These are phyloP conservation scores for Trichoderma aggressivum DNA, from an alignment of 2,329 filamentous ascomycete species.

Conservation along the genomic window DNA sequence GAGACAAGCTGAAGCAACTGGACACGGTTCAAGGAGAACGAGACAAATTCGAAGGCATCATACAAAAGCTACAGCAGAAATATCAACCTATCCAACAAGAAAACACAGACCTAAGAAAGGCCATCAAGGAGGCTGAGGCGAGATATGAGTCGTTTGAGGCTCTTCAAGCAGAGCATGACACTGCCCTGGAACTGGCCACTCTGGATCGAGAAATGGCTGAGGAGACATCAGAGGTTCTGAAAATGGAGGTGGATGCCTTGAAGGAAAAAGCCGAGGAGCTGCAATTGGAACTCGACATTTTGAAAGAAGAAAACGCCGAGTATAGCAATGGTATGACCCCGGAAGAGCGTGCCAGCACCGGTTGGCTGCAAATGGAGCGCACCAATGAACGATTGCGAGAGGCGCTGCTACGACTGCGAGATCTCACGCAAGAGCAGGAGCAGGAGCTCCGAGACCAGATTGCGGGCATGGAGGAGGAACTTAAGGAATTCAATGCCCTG, in stretches of 20 bases:
- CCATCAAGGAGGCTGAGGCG: constrained; percentile 71
- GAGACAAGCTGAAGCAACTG: constrained; percentile 76
- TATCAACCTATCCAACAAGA: constrained; percentile 83
- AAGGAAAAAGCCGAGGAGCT: constrained; percentile 78
- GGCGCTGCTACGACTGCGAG: constrained; percentile 77
- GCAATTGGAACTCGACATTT: constrained; percentile 80
- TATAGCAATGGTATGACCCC: constrained; percentile 79
- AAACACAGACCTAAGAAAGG: constrained; percentile 69
- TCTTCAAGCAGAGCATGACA: constrained; percentile 79
- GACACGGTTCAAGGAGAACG: constrained; percentile 73
- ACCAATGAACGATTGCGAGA: constrained; percentile 85
- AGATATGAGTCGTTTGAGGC: constrained; percentile 65
- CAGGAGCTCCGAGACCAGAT: constrained; percentile 73
- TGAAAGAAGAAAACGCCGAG: constrained; percentile 83
- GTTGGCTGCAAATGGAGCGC: constrained; percentile 88
- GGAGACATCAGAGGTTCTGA: constrained; percentile 79
- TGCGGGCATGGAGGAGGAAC: constrained; percentile 67
- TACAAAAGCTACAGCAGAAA: constrained; percentile 87
- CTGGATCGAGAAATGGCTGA: constrained; percentile 96
- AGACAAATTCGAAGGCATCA: constrained; percentile 77
- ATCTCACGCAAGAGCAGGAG: constrained; percentile 83
- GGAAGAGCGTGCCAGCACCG: constrained; percentile 80
- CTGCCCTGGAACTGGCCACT: constrained; percentile 78
- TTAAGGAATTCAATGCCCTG: constrained; percentile 62
- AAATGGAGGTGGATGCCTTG: constrained; percentile 73